Percentiles rank a stretch among this genome's conserved stretches.
Evolutionary conservation across 1,284 basidiomycete genomes (phyloP).

Genomic region (Amylostereum chailletii): DNA sequence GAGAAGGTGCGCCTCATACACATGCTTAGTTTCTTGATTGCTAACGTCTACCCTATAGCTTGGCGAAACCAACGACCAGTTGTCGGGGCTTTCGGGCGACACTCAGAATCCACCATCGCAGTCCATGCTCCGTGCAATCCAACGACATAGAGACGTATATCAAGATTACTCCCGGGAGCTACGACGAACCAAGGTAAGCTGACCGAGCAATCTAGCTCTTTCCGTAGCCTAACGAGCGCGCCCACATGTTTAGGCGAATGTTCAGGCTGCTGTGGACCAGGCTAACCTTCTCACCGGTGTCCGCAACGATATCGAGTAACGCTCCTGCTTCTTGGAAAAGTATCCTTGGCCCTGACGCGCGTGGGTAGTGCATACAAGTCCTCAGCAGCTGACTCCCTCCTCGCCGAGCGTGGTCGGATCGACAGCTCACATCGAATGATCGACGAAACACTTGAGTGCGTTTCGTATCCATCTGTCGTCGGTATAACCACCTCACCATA

Average conservation of each 20-base stretch:
- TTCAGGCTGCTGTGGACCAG: conserved; percentile 80
- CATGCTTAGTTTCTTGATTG: background rate
- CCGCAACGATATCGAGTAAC: conserved; percentile 90
- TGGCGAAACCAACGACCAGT: conserved; percentile 73
- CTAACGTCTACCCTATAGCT: conserved; percentile 41
- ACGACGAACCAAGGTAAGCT: conserved; percentile 66
- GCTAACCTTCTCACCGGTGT: conserved; percentile 88
- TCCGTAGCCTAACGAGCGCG: background rate
- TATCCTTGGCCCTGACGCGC: background rate
- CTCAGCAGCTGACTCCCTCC: conserved; percentile 77
- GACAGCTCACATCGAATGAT: conserved; percentile 94
- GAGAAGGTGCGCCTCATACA: conserved; percentile 57
- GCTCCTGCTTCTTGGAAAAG: conserved; percentile 7
- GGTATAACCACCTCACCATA: conserved; percentile 1
- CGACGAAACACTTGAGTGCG: conserved; percentile 84
- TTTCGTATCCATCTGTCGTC: conserved; percentile 5
- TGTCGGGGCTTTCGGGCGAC: conserved; percentile 60
- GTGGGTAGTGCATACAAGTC: conserved; percentile 74
- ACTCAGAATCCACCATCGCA: conserved; percentile 71
- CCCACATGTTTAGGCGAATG: conserved; percentile 48
- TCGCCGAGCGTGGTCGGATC: conserved; percentile 83
- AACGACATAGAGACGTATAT: conserved; percentile 85
- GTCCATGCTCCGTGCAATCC: conserved; percentile 83
- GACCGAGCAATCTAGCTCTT: background rate
- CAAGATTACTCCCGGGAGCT: conserved; percentile 85